Evolutionary conservation across 441 rosid genomes (phyloP).

Genomic region (Erysimum cheiri): DNA sequence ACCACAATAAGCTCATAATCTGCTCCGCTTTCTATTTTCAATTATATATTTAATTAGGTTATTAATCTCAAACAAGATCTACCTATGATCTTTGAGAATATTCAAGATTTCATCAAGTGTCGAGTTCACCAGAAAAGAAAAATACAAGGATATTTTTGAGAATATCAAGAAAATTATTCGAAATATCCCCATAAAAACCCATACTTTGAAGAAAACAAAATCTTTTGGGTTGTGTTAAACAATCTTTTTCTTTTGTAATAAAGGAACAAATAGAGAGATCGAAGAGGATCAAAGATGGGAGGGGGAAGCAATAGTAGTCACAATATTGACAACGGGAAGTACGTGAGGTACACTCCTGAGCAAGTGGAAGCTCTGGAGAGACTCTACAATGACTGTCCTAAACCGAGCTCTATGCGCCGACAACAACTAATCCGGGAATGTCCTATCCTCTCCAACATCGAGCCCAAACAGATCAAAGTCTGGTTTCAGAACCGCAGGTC

Average conservation of each 20-base stretch:
- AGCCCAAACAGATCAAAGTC: conserved; percentile 83
- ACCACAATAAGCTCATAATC: conserved; percentile 3
- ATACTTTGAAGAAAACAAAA: conserved; percentile 18
- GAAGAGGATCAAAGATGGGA: conserved; percentile 48
- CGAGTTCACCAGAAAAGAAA: not conserved
- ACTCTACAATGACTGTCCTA: conserved; percentile 73
- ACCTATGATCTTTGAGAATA: conserved; percentile 12
- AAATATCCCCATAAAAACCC: not conserved
- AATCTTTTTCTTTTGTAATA: not conserved
- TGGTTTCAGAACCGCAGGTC: conserved; percentile 85
- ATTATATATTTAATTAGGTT: conserved; percentile 1
- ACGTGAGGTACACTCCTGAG: conserved; percentile 75
- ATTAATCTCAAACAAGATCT: conserved; percentile 4
- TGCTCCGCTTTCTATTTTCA: not conserved
- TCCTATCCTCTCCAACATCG: conserved; percentile 76
- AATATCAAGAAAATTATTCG: conserved; percentile 8
- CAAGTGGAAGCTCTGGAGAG: conserved; percentile 79
- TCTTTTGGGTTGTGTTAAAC: not conserved
- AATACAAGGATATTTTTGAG: not conserved
- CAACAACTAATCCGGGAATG: conserved; percentile 78
- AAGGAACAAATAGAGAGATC: conserved; percentile 31
- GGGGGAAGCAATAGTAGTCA: conserved; percentile 53
- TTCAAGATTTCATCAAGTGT: conserved; percentile 31
- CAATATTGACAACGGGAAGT: conserved; percentile 75
- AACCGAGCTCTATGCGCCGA: conserved; percentile 77